Base-by-base conservation (phyloP, 106 monocot genomes). In the Dactylorhiza incarnata region DNA sequence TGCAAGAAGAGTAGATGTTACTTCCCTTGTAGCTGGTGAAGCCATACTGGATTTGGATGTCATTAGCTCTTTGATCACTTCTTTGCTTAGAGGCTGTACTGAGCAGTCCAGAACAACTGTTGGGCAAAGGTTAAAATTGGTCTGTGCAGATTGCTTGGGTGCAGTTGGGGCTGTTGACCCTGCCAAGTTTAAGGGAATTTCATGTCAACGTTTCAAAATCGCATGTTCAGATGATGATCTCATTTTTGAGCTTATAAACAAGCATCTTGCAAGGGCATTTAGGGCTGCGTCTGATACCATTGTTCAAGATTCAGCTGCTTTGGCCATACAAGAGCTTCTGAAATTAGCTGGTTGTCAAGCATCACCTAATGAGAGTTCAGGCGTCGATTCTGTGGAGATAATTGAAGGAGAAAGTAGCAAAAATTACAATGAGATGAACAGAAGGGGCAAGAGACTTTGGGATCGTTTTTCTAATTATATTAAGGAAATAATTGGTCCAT, bases 221-320 rank as follows among this genome's bases (percentile, higher is more conserved):
- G 89, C 87, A 77, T 99, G 97, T 68, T 94, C 97, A 48, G 97
- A 99, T 73, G 97, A 99, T 85, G 97, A 99, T 90, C 89, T 99
- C 49, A 99, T 99, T 23, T 99, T 94, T 84, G 97, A 99, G 78
- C 87, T 99, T 74, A 99, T 99, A 66, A 83, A 94, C 80, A 99
- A 94, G 72, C 91, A 99, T 86, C 84, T 99, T 61, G 89, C 97
- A 71, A 94, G 97, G 66, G 89, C 91, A 76, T 99, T 99, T 55
- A 89, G 91, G 82, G 91, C 97, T 79, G 94, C 97, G 82, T 89
- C 94, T 72, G 91, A 99, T 67, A 90, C 97, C 17, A 63, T 86
- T 69, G 83, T 94, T 43, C 97, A 99, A 75, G 97, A 99, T 82
- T 94, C 97, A 54, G 94, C 97, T 78, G 97, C 97, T 48, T 89